phyloP scores from a whole-genome alignment of 768 basidiomycete species.

The Amanita phalloides region DNA sequence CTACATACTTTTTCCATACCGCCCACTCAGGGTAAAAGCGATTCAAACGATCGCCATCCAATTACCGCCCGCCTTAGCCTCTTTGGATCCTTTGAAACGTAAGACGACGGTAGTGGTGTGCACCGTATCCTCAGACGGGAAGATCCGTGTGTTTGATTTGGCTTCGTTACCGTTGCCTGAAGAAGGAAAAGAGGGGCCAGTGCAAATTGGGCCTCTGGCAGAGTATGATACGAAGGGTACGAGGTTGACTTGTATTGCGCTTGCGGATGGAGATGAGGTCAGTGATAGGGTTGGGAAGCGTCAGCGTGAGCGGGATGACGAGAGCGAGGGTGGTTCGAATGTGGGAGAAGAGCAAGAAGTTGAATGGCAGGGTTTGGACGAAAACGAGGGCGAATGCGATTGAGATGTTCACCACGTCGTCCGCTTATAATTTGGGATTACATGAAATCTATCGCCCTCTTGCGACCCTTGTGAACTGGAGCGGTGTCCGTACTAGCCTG shows the following conservation, averaged over 20 bases:
- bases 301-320: constrained; percentile 16
- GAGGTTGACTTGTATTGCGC: constrained; percentile 64
- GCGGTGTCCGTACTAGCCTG: constrained; percentile 12
- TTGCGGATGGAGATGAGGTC: constrained; percentile 38
- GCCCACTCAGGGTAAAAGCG: constrained; percentile 59
- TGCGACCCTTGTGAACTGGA: constrained; percentile 33
- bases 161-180: constrained; percentile 27
- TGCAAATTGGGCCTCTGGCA: constrained; percentile 42
- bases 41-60: constrained; percentile 57
- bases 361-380: constrained; percentile 16
- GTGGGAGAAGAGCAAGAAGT: constrained; percentile 9
- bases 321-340: constrained; percentile 3
- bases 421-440: constrained; percentile 17
- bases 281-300: constrained; percentile 18
- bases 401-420: background rate
- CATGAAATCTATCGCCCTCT: constrained; percentile 71
- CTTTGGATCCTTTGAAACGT: constrained; percentile 12
- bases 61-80: constrained; percentile 26
- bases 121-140: constrained; percentile 87
- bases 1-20: background rate
- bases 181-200: constrained; percentile 6
- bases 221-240: constrained; percentile 81
- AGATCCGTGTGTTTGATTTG: constrained; percentile 69
- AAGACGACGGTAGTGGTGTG: constrained; percentile 29
- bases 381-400: constrained; percentile 18